These are phyloP conservation scores for Cordyceps javanica DNA, from an alignment of 2,329 filamentous ascomycete genomes.

Conservation along the genomic window DNA sequence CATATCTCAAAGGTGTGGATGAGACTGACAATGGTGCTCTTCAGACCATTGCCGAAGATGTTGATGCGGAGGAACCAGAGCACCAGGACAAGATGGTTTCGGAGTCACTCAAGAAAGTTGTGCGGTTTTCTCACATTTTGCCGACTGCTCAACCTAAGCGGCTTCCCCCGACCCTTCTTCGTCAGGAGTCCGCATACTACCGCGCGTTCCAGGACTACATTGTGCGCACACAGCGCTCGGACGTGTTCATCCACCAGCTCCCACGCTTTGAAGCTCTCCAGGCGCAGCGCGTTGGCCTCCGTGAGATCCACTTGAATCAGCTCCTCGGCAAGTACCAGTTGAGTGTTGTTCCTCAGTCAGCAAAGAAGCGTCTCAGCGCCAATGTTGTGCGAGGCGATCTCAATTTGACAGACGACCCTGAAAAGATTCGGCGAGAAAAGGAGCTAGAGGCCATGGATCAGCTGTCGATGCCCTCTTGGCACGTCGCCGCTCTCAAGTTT, in stretches of 20 bases:
- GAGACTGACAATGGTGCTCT: conserved; percentile 33
- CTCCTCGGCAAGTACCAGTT: conserved; percentile 82
- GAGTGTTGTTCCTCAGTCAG: conserved; percentile 59
- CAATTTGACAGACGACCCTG: conserved; percentile 54
- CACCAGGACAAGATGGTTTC: conserved; percentile 17
- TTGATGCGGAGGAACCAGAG: conserved; percentile 26
- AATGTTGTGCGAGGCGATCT: conserved; percentile 71
- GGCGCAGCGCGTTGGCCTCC: conserved; percentile 69
- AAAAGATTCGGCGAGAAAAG: conserved; percentile 62
- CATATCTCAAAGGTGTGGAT: conserved; percentile 65
- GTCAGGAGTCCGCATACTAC: conserved; percentile 75
- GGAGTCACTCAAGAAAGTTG: conserved; percentile 57
- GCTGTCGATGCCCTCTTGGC: conserved; percentile 55
- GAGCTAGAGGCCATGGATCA: conserved; percentile 76
- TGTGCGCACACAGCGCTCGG: conserved; percentile 57
- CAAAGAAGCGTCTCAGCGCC: conserved; percentile 64
- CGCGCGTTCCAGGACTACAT: conserved; percentile 75
- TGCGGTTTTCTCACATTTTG: conserved; percentile 61
- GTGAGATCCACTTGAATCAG: conserved; percentile 68
- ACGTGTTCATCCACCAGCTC: conserved; percentile 79
- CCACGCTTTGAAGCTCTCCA: conserved; percentile 86
- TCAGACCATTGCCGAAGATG: conserved; percentile 31
- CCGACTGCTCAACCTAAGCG: conserved; percentile 40
- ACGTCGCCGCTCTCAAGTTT: conserved; percentile 53
- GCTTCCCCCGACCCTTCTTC: conserved; percentile 46